Evolutionary conservation across 2,329 filamentous ascomycete genomes (phyloP).

Genomic region (Lasiodiplodia theobromae): DNA sequence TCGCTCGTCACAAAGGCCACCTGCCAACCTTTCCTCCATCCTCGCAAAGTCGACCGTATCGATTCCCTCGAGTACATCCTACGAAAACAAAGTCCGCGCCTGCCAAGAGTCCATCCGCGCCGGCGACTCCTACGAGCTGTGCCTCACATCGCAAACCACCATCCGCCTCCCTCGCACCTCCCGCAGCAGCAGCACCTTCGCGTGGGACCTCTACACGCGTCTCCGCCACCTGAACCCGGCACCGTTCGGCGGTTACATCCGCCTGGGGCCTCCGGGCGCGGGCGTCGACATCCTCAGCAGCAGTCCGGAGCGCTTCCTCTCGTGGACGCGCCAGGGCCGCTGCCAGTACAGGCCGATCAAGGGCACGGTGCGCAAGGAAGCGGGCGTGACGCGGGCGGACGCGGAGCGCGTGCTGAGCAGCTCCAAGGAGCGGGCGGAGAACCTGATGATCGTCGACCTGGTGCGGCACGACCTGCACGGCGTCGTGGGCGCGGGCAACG

Average conservation of each 20-base stretch:
- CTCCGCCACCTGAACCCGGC: conserved; percentile 78
- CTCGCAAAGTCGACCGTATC: neutral
- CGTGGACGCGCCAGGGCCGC: conserved; percentile 65
- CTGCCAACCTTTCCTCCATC: neutral
- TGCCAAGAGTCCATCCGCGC: conserved; percentile 77
- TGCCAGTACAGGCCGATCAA: conserved; percentile 94
- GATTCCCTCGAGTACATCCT: neutral
- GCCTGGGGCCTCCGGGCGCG: conserved; percentile 59
- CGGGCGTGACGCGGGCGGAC: conserved; percentile 71
- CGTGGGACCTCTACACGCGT: conserved; percentile 75
- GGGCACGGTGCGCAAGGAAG: conserved; percentile 85
- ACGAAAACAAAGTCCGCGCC: conserved; percentile 32
- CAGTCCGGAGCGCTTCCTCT: conserved; percentile 89
- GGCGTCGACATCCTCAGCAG: conserved; percentile 75
- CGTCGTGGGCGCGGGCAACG: conserved; percentile 77
- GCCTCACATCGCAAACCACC: conserved; percentile 77
- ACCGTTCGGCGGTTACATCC: conserved; percentile 83
- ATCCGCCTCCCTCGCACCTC: conserved; percentile 56
- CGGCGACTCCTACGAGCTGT: conserved; percentile 86
- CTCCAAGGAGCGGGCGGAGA: conserved; percentile 92
- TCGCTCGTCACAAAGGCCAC: neutral
- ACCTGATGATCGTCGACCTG: conserved; percentile 96
- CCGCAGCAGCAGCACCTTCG: conserved; percentile 39
- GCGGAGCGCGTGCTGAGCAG: conserved; percentile 77
- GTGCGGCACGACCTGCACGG: conserved; percentile 92